These are phyloP conservation scores for Arxiozyma slooffiae DNA, from an alignment of 1,139 yeast genomes.

Conservation along the genomic window DNA sequence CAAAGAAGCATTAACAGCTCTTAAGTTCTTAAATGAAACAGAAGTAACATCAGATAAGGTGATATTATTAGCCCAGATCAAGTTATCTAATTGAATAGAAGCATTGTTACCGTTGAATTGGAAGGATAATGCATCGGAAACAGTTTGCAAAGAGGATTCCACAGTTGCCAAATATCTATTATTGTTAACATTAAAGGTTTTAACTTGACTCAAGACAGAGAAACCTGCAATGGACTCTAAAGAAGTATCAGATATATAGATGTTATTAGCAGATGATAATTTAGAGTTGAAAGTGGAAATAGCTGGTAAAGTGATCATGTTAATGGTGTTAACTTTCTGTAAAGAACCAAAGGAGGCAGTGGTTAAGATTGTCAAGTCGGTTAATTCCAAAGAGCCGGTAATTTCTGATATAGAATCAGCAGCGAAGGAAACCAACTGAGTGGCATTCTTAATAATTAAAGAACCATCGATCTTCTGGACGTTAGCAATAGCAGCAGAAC, in stretches of 20 bases:
- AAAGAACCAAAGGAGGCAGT: slow-evolving; percentile 69
- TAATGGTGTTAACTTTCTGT: slow-evolving; percentile 70
- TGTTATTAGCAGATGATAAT: slow-evolving; percentile 62
- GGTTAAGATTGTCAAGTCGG: slow-evolving; percentile 56
- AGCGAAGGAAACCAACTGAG: slow-evolving; percentile 49
- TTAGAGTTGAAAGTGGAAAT: slow-evolving; percentile 60
- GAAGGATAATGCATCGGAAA: slow-evolving; percentile 65
- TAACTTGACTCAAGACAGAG: slow-evolving; percentile 55
- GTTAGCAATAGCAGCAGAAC: slow-evolving; percentile 48
- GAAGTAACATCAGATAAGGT: slow-evolving; percentile 73
- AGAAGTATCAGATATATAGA: slow-evolving; percentile 79
- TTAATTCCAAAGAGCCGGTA: slow-evolving; percentile 57
- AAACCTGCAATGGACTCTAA: slow-evolving; percentile 75
- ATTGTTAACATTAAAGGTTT: slow-evolving; percentile 81
- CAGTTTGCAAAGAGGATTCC: slow-evolving; percentile 64
- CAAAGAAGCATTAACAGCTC: slow-evolving; percentile 67
- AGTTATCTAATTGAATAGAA: slow-evolving; percentile 56
- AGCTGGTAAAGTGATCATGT: slow-evolving; percentile 79
- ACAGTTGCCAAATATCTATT: slow-evolving; percentile 60
- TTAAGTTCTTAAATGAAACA: slow-evolving; percentile 58
- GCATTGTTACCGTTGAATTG: slow-evolving; percentile 77
- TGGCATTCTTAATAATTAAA: slow-evolving; percentile 55
- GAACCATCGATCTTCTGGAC: slow-evolving; percentile 70
- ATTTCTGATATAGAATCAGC: slow-evolving; percentile 75
- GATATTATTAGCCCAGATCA: slow-evolving; percentile 77